Evolutionary conservation across 2,329 filamentous ascomycete genomes (phyloP).

Genomic region (Claviceps humidiphila): DNA sequence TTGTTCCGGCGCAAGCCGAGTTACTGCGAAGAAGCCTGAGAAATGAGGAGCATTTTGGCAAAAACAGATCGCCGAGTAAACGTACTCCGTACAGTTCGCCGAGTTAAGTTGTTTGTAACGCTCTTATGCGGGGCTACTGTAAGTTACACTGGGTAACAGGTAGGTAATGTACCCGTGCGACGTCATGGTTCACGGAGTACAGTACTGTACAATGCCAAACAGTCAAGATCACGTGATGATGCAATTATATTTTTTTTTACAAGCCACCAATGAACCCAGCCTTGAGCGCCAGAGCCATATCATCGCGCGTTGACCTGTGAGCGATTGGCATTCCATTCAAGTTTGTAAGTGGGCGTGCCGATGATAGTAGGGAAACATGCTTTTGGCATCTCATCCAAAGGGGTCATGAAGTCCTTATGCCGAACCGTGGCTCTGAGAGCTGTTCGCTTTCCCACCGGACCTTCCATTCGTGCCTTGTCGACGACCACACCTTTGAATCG

Average conservation of each 20-base stretch:
- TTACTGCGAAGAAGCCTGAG: too few relatives aligned
- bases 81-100: too few relatives aligned
- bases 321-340: neutral
- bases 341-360: too few relatives aligned
- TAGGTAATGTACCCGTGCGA: neutral
- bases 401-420: constrained; percentile 19
- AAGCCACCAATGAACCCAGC: neutral
- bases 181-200: neutral
- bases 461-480: constrained; percentile 13
- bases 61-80: too few relatives aligned
- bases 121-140: too few relatives aligned
- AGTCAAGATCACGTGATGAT: neutral
- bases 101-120: too few relatives aligned
- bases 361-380: constrained; percentile 5
- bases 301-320: neutral
- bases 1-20: too few relatives aligned
- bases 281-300: neutral
- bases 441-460: constrained; percentile 7
- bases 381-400: neutral
- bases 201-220: neutral
- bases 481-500: constrained; percentile 10
- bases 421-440: constrained; percentile 14
- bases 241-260: neutral
- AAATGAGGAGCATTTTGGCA: too few relatives aligned
- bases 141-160: too few relatives aligned